Evolutionary conservation across 2,329 filamentous ascomycete genomes (phyloP).

Genomic region (Verticillium dahliae): DNA sequence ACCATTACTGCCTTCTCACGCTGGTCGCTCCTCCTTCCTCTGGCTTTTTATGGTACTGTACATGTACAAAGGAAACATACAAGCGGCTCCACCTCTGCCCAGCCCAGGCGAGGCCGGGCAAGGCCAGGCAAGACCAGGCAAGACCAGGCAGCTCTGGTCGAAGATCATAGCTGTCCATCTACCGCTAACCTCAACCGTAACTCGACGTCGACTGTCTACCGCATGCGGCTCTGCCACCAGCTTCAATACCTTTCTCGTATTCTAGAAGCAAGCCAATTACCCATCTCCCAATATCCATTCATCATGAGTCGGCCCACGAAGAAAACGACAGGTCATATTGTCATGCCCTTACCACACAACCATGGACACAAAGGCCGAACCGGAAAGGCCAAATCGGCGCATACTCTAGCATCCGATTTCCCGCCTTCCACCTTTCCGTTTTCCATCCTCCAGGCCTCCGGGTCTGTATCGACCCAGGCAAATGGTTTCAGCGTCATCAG

Average conservation of each 20-base stretch:
- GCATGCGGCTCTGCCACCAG: background rate
- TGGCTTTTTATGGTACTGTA: no score
- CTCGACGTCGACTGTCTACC: background rate
- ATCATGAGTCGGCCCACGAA: background rate
- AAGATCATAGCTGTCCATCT: background rate
- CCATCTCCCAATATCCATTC: background rate
- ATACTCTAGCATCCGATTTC: background rate
- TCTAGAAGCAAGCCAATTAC: background rate
- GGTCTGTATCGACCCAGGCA: background rate
- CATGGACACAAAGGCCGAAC: background rate
- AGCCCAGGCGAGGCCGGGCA: background rate
- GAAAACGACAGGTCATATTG: background rate
- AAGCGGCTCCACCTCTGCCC: background rate
- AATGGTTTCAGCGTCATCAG: background rate
- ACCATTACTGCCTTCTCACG: no score
- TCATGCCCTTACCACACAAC: background rate
- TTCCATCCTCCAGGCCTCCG: background rate
- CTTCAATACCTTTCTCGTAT: background rate
- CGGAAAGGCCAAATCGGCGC: background rate
- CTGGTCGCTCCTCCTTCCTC: no score
- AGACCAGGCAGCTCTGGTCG: background rate
- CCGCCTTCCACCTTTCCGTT: background rate
- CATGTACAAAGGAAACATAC: no score
- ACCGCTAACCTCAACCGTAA: background rate
- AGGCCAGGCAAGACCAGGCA: no score